Evolutionary conservation across 2,329 filamentous ascomycete genomes (phyloP).

Genomic region (Calonectria fujianensis): DNA sequence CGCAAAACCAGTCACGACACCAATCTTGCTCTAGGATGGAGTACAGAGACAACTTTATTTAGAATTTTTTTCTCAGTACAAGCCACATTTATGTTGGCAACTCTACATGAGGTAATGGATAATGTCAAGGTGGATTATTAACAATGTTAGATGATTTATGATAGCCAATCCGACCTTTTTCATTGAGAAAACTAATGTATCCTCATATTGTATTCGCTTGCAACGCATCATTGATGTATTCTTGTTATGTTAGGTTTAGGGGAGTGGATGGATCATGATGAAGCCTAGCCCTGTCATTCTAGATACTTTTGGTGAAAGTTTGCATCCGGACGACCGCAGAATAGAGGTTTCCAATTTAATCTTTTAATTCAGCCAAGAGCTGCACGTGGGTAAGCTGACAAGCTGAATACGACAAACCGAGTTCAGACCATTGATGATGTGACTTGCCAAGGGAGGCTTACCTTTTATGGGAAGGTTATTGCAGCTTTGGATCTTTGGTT

Average conservation of each 20-base stretch:
- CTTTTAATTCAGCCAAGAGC: background rate
- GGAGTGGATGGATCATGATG: background rate
- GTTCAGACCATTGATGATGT: background rate
- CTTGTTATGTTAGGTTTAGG: background rate
- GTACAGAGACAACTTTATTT: background rate
- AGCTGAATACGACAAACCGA: background rate
- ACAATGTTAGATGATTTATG: no score
- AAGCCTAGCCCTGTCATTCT: background rate
- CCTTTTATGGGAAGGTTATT: background rate
- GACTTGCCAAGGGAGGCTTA: background rate
- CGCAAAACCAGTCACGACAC: slow-evolving; percentile 40
- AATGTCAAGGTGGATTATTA: no score
- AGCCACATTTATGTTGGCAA: background rate
- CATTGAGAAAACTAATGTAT: no score
- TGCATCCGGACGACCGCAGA: no score
- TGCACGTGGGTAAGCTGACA: slow-evolving; percentile 7
- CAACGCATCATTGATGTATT: no score
- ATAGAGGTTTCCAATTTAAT: background rate
- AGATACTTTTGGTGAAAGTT: background rate
- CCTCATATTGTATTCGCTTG: no score
- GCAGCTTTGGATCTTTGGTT: background rate
- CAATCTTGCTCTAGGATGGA: slow-evolving; percentile 33
- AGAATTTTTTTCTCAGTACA: background rate
- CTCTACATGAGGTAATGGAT: no score
- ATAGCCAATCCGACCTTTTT: no score